Percentiles rank a stretch among this genome's conserved stretches.
These are phyloP conservation scores for Hypoxylon subgilvum DNA, from an alignment of 495 filamentous ascomycete genomes.

Conservation along the genomic window DNA sequence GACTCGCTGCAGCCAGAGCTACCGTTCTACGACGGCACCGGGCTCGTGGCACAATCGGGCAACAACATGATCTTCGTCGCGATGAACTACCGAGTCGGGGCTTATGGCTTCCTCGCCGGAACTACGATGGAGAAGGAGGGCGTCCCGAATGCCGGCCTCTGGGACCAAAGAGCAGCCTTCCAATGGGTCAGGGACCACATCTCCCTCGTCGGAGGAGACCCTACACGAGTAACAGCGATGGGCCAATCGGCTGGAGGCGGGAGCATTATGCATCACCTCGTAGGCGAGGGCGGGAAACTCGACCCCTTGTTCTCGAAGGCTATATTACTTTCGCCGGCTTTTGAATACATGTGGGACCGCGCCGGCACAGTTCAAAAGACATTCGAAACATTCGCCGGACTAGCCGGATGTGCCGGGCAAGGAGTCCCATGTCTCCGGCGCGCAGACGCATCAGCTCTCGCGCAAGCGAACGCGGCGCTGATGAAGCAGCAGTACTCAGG, in stretches of 20 bases:
- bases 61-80: constrained; percentile 63
- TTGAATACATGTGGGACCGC: constrained; percentile 50
- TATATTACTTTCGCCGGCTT: constrained; percentile 58
- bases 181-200: constrained; percentile 75
- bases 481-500: constrained; percentile 44
- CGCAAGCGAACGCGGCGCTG: constrained; percentile 49
- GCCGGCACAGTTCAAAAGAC: constrained; percentile 44
- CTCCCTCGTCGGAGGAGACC: constrained; percentile 69
- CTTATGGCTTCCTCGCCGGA: constrained; percentile 62
- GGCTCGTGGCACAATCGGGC: constrained; percentile 53
- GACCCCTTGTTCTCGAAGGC: constrained; percentile 55
- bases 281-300: constrained; percentile 58
- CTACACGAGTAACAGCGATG: constrained; percentile 66
- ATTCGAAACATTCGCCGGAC: constrained; percentile 51
- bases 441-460: constrained; percentile 44
- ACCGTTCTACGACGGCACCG: constrained; percentile 45
- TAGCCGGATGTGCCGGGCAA: constrained; percentile 55
- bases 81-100: constrained; percentile 66
- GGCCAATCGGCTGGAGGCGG: constrained; percentile 73
- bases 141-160: constrained; percentile 56
- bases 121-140: constrained; percentile 54
- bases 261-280: constrained; percentile 69
- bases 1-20: constrained; percentile 34
- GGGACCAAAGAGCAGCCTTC: constrained; percentile 59
- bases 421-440: constrained; percentile 52